Evolutionary conservation across 306 rosid genomes (phyloP).

Genomic region (Trifolium dubium): DNA sequence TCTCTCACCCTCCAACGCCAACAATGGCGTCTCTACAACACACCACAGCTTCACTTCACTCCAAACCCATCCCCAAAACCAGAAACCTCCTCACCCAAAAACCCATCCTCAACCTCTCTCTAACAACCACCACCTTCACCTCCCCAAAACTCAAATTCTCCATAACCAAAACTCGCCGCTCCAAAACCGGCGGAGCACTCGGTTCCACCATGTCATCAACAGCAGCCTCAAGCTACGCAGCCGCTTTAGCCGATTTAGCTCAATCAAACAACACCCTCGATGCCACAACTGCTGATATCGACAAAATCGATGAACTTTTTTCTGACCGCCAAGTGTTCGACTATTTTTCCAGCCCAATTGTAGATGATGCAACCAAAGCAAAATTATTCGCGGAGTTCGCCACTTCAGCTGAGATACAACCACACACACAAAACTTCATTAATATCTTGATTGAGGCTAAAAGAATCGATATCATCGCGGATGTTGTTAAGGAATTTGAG

Average conservation of each 20-base stretch:
- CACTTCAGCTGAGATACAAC: slow-evolving; percentile 47
- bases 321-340: slow-evolving; percentile 50
- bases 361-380: slow-evolving; percentile 52
- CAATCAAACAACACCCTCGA: slow-evolving; percentile 69
- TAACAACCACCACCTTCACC: slow-evolving; percentile 51
- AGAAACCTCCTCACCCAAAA: slow-evolving; percentile 41
- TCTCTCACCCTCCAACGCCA: neutral
- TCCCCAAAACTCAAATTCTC: slow-evolving; percentile 48
- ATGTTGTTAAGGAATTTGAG: slow-evolving; percentile 73
- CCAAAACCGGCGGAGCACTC: slow-evolving; percentile 34
- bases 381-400: slow-evolving; percentile 59
- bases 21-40: slow-evolving; percentile 81
- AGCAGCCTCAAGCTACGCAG: slow-evolving; percentile 77
- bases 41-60: slow-evolving; percentile 62
- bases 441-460: slow-evolving; percentile 61
- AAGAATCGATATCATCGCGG: slow-evolving; percentile 63
- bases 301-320: slow-evolving; percentile 71
- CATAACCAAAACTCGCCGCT: slow-evolving; percentile 41
- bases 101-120: slow-evolving; percentile 56
- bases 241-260: slow-evolving; percentile 78
- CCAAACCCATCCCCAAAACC: slow-evolving; percentile 56
- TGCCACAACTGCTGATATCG: slow-evolving; percentile 64
- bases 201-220: slow-evolving; percentile 62
- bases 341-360: slow-evolving; percentile 67
- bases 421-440: slow-evolving; percentile 73